Evolutionary conservation across 352 stramenopile genomes (phyloP).

Genomic region (Saprolegnia diclina): DNA sequence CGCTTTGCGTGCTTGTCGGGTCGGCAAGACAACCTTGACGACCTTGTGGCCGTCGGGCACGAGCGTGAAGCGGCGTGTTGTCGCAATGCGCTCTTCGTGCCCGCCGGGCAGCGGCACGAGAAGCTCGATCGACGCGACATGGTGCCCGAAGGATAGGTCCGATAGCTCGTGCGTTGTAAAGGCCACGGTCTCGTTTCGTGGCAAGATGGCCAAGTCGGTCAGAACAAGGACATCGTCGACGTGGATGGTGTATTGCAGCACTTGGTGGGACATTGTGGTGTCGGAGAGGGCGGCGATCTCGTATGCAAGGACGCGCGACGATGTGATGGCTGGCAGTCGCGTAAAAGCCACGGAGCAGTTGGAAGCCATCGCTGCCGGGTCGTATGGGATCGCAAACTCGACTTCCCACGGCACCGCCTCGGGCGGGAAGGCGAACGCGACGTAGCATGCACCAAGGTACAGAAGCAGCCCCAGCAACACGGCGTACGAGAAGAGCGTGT

Average conservation of each 20-base stretch:
- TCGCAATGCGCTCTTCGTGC: background rate
- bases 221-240: conserved; percentile 19
- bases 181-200: background rate
- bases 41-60: background rate
- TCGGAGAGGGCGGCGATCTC: conserved; percentile 8
- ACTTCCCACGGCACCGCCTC: conserved; percentile 14
- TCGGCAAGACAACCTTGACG: conserved; percentile 6
- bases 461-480: conserved; percentile 4
- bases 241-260: conserved; percentile 25
- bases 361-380: conserved; percentile 10
- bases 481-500: conserved; percentile 2
- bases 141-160: background rate
- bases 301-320: background rate
- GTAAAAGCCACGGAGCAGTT: conserved; percentile 16
- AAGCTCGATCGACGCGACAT: background rate
- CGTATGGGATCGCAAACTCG: conserved; percentile 16
- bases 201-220: conserved; percentile 19
- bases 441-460: conserved; percentile 17
- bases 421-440: conserved; percentile 8
- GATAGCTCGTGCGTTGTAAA: conserved; percentile 10
- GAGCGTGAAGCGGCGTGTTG: background rate
- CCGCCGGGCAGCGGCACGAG: conserved; percentile 13
- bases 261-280: background rate
- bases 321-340: conserved; percentile 7
- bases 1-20: background rate